Base-by-base conservation (phyloP, 495 filamentous ascomycete species). In the Echria macrotheca region DNA sequence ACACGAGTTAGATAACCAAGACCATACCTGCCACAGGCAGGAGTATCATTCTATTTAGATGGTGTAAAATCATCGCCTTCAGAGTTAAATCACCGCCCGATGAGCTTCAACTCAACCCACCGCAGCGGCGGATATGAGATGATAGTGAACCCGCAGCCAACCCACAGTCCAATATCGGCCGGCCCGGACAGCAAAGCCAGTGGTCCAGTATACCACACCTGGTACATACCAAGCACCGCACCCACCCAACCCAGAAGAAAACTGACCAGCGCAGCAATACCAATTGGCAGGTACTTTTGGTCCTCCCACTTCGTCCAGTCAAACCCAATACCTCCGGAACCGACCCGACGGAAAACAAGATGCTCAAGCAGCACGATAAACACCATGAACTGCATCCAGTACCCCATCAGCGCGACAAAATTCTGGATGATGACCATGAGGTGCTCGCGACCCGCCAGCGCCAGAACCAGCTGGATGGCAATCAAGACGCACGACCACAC, bases 211-310 rank as follows among this genome's bases (percentile, higher is more conserved):
- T 82, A 86, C 76, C 80, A 87, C n/a, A 77, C 72, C 67, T 85
- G 76, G 44, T 72, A 68, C 83, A 88, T 88, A 49, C 80, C 83
- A 44, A 88, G 60, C 4, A 88, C 67, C 3, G 82, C 81, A 5
- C 83, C 84, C 11, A 71, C 74, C 84, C 84, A 87, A 1, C 83
- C 84, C 22, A 86, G 58, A n/a, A 81, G 56, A 55, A 86, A 88
- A 0, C 81, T 76, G 3, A 71, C 62, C 6, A 85, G 58, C 11
- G 79, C 83, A 1, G 84, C 83, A 38, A 80, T 63, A 1, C 84
- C 84, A 23, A 83, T 43, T 1, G 84, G 84, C 38, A 87, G 66
- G 44, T 78, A 78, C 2, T 66, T 60, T 17, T 70, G 71, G 50
- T 78, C 69, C 42, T 83, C 67, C 82, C 83, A 87, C n/a, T 63